Evolutionary conservation across 768 basidiomycete species (phyloP), one percentile per base, ranked within the genome.

Genomic region (Lactarius deliciosus): DNA sequence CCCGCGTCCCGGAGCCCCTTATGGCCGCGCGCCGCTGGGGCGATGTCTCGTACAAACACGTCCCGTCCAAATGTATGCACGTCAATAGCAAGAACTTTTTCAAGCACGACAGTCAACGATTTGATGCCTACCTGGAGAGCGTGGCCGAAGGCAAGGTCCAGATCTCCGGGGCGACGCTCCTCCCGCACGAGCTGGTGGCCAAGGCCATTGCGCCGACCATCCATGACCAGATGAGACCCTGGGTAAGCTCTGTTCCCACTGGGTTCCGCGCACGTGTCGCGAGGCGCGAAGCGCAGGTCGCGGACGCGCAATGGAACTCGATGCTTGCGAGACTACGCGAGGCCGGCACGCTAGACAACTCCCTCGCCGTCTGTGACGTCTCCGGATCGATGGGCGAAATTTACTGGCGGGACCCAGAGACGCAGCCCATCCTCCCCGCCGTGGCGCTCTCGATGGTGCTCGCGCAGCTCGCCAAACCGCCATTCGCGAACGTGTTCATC

Each of bases 341-440:
- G 36, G 76, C 81, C 0, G 86, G 87, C 1, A 73, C 75, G n/a
- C 70, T 92, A 45, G 83, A 86, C 1, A 89, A 86, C 68, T 80
- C 82, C 11, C 72, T 92, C 30, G 89, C 89, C 0, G 71, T 91
- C 32, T 90, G 88, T 74, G 90, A 91, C 71, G 88, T 91, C 20
- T 90, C 87, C 0, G 89, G 86, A 0, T 88, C 86, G 10, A 91
- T 91, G 90, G 87, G 86, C 1, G 28, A 15, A 15, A 30, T 81
- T 3, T 0, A 30, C 45, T 16, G 10, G 28, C 11, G 13, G 16
- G 1, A 5, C 25, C 0, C 38, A 53, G 9, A 59, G 1, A 63
- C 22, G 30, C 0, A 63, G 20, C 89, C 90, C 0, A 87, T 91
- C 63, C 76, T 81, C 41, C 86, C 86, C 8, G 82, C 88, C 2